Percentiles rank a stretch among this genome's conserved stretches.
phyloP scores from a whole-genome alignment of 116 monocot species.

The Iris pallida region DNA sequence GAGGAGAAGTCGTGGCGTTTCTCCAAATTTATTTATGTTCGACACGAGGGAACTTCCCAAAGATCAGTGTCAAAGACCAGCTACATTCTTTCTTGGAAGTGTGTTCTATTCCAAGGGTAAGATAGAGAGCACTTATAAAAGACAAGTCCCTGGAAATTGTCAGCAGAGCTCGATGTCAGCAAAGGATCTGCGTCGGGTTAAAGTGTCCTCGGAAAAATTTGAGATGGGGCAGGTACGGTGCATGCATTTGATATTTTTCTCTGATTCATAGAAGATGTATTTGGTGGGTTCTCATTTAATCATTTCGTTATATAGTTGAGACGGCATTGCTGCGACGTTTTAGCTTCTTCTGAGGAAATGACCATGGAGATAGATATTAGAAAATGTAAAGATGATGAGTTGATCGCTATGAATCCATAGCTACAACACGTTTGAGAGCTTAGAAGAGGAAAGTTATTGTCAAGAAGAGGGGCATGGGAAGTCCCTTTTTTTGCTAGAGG shows the following conservation, averaged over 20 bases:
- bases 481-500: no score
- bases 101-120: slow-evolving; percentile 13
- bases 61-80: slow-evolving; percentile 64
- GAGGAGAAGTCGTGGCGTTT: slow-evolving; percentile 28
- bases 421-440: no score
- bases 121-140: slow-evolving; percentile 47
- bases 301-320: slow-evolving; percentile 27
- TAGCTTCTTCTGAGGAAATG: slow-evolving; percentile 27
- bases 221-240: slow-evolving; percentile 39
- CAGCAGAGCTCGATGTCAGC: slow-evolving; percentile 10
- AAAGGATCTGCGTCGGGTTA: slow-evolving; percentile 31
- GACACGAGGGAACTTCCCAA: slow-evolving; percentile 46
- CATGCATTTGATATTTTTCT: not conserved
- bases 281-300: slow-evolving; percentile 1
- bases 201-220: slow-evolving; percentile 35
- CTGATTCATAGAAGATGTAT: not conserved
- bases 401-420: slow-evolving; percentile 43
- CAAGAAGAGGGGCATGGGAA: no score
- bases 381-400: slow-evolving; percentile 65
- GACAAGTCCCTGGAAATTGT: slow-evolving; percentile 31
- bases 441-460: no score
- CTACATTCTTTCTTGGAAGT: slow-evolving; percentile 54
- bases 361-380: slow-evolving; percentile 52
- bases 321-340: slow-evolving; percentile 69
- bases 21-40: slow-evolving; percentile 54